Percentiles rank a stretch among this genome's conserved stretches.
phyloP scores from a whole-genome alignment of 2,329 filamentous ascomycete genomes.

The Neofusicoccum parvum region DNA sequence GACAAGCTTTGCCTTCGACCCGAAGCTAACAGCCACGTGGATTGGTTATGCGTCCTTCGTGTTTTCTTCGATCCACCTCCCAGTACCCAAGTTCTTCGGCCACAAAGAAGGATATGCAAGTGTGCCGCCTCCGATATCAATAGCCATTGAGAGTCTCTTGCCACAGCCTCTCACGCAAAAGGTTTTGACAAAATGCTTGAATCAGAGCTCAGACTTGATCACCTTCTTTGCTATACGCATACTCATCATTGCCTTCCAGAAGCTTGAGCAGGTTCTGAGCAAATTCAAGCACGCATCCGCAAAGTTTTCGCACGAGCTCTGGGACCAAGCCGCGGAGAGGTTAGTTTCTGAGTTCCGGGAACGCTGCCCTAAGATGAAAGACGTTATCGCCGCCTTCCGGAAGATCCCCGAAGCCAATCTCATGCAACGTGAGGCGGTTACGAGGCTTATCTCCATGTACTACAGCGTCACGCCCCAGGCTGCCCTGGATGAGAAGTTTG shows the following conservation, averaged over 20 bases:
- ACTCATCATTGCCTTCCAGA: slow-evolving; percentile 75
- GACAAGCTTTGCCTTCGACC: slow-evolving; percentile 77
- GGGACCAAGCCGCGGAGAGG: slow-evolving; percentile 69
- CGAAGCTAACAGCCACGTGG: slow-evolving; percentile 91
- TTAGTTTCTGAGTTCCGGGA: slow-evolving; percentile 75
- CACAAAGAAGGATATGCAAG: slow-evolving; percentile 62
- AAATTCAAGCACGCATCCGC: slow-evolving; percentile 58
- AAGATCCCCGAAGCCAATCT: slow-evolving; percentile 65
- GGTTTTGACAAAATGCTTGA: slow-evolving; percentile 75
- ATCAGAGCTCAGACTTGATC: slow-evolving; percentile 75
- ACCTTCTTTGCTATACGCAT: slow-evolving; percentile 83
- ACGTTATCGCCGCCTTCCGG: slow-evolving; percentile 74
- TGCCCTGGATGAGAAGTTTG: slow-evolving; percentile 82
- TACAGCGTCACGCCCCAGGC: slow-evolving; percentile 79
- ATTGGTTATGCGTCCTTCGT: slow-evolving; percentile 89
- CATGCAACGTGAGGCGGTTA: slow-evolving; percentile 76
- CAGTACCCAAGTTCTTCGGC: slow-evolving; percentile 73
- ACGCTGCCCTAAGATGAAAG: slow-evolving; percentile 79
- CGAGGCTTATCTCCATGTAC: slow-evolving; percentile 78
- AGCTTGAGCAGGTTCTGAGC: slow-evolving; percentile 66
- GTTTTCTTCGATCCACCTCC: slow-evolving; percentile 76
- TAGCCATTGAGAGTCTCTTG: slow-evolving; percentile 83
- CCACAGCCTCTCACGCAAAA: slow-evolving; percentile 81
- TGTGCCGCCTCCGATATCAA: slow-evolving; percentile 74
- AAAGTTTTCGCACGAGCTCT: slow-evolving; percentile 51